Evolutionary conservation across 805 yeast species (phyloP).

Genomic region (Metschnikowia noctiluminum): DNA sequence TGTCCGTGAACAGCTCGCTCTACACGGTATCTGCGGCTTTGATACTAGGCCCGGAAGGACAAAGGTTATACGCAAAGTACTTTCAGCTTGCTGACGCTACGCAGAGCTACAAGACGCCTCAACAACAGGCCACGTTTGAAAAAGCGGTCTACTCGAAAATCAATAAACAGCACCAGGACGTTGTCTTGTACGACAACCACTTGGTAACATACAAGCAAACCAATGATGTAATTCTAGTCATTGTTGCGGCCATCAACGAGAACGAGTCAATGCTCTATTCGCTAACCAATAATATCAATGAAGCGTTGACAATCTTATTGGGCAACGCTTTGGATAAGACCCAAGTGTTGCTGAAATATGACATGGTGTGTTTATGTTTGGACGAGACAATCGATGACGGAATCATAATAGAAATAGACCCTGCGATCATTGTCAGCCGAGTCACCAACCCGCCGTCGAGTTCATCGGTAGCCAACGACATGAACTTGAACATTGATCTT

Average conservation of each 20-base stretch:
- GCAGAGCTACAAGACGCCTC: conserved; percentile 44
- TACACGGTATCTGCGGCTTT: conserved; percentile 80
- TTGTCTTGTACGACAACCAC: conserved; percentile 73
- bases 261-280: conserved; percentile 80
- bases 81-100: conserved; percentile 49
- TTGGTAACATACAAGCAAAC: conserved; percentile 83
- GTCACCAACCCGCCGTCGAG: conserved; percentile 77
- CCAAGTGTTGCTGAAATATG: conserved; percentile 77
- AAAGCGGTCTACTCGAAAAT: conserved; percentile 67
- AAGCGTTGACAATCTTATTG: conserved; percentile 75
- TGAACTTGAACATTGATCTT: conserved; percentile 57
- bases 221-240: conserved; percentile 67
- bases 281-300: conserved; percentile 72
- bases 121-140: conserved; percentile 78
- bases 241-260: conserved; percentile 75
- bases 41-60: conserved; percentile 77
- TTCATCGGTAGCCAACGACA: conserved; percentile 47
- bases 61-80: conserved; percentile 80
- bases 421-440: conserved; percentile 81
- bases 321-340: conserved; percentile 71
- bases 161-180: conserved; percentile 76
- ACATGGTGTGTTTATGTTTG: conserved; percentile 77
- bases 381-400: conserved; percentile 96
- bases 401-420: conserved; percentile 84
- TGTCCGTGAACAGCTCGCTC: conserved; percentile 56